A percentile compares a stretch with the other conserved stretches of the same genome.
phyloP scores from a whole-genome alignment of 192 early-diverging fungal species.

The Gryganskiella cystojenkinii region DNA sequence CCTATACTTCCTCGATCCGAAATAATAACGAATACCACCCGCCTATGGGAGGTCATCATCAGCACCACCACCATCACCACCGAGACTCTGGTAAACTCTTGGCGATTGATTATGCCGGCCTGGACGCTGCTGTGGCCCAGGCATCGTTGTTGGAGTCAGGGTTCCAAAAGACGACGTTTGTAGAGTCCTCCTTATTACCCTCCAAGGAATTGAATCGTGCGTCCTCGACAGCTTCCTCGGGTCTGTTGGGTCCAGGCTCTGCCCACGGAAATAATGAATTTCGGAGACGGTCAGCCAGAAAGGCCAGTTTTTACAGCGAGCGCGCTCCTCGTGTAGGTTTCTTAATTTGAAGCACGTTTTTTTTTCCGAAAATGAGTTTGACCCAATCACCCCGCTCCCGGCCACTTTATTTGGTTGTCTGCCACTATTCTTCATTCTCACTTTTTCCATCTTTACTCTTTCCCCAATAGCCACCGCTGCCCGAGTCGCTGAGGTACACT shows the following conservation, averaged over 20 bases:
- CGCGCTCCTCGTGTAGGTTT: constrained; percentile 36
- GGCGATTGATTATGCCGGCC: constrained; percentile 52
- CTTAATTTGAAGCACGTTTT: not conserved
- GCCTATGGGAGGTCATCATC: constrained; percentile 1
- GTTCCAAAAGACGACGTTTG: constrained; percentile 6
- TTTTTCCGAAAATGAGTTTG: not conserved
- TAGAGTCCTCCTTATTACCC: not conserved
- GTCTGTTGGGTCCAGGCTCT: not conserved
- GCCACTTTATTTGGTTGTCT: not conserved
- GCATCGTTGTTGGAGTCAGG: constrained; percentile 17
- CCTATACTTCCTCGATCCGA: not conserved
- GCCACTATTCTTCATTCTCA: not conserved
- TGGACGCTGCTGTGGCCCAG: constrained; percentile 40
- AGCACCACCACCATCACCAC: constrained; percentile 14
- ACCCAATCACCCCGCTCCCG: not conserved
- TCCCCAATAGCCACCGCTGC: constrained; percentile 27
- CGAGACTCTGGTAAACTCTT: constrained; percentile 3
- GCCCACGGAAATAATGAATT: constrained; percentile 2
- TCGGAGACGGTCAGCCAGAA: constrained; percentile 25
- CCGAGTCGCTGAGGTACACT: constrained; percentile 27
- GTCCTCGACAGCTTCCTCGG: constrained; percentile 20
- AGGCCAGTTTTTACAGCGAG: constrained; percentile 37
- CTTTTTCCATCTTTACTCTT: not conserved
- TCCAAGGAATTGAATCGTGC: not conserved
- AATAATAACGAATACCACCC: constrained; percentile 2